Evolutionary conservation across 2,329 filamentous ascomycete genomes (phyloP).

Genomic region (Penicillium sp.): DNA sequence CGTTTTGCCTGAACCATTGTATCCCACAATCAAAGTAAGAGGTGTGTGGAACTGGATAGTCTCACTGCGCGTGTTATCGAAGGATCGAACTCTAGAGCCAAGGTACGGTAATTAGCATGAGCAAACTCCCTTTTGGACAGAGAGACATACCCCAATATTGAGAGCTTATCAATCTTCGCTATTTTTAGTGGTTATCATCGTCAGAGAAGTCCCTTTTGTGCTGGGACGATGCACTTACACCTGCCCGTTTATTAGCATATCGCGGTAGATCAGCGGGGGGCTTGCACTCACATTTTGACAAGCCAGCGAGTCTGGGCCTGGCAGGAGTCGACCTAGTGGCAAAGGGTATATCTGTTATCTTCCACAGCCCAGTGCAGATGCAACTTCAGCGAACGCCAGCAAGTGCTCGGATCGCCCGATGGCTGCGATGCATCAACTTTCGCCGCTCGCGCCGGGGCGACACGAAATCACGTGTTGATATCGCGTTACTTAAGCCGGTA

Average conservation of each 20-base stretch:
- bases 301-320: background rate
- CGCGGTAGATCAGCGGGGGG: constrained; percentile 1
- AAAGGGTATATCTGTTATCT: background rate
- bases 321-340: background rate
- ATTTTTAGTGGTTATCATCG: constrained; percentile 3
- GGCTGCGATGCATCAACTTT: constrained; percentile 19
- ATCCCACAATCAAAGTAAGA: constrained; percentile 91
- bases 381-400: no score
- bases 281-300: constrained; percentile 19
- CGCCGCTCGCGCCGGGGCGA: constrained; percentile 20
- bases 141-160: constrained; percentile 65
- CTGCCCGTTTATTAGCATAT: constrained; percentile 23
- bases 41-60: constrained; percentile 85
- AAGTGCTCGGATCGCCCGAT: constrained; percentile 15
- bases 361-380: constrained; percentile 2
- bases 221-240: constrained; percentile 33
- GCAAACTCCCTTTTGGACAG: background rate
- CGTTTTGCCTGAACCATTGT: constrained; percentile 97
- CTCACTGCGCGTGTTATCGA: constrained; percentile 71
- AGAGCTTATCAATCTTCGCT: constrained; percentile 87
- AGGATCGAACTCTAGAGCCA: constrained; percentile 67
- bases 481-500: constrained; percentile 6
- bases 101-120: constrained; percentile 4
- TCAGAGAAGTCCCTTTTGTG: constrained; percentile 2
- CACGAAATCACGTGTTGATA: constrained; percentile 24